Base-by-base conservation (phyloP, 805 yeast genomes). In the Ogataea glucozyma region DNA sequence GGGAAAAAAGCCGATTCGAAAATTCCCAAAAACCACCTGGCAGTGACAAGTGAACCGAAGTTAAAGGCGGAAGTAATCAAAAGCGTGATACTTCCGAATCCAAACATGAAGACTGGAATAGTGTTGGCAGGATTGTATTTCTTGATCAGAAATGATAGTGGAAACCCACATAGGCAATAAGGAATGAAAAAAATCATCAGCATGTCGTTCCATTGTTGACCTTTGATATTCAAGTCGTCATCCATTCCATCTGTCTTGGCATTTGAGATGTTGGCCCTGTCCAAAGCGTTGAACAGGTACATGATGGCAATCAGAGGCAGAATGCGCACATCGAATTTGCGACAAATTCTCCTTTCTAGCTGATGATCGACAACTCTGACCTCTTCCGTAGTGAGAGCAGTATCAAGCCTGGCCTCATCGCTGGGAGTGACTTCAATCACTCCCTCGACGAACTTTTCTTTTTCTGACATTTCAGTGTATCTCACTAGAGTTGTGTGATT, bases 181-280 rank as follows among this genome's bases (percentile, higher is more conserved):
- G 77, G 76, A 38, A 70, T 55, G 43, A 69, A 72, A 50, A 72
- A 73, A 12, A 73, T 66, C 3, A 76, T 69, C 18, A 74, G 60
- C 65, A 72, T 65, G 24, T 66, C 52, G 51, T 72, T 73, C 73
- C 75, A 75, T 43, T 72, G 63, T 22, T 64, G 60, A 17, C 72
- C 74, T 4, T 51, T 51, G 35, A 75, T 66, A 24, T 65, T 65
- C 14, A 75, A 53, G 47, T 74, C 76, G 4, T 43, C 49, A 20
- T 66, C 74, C 36, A 75, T 53, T 23, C 73, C 73, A 45, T 72
- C 71, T 1, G 76, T 72, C 49, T 72, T 72, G 13, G 79, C 79
- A 53, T 74, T 73, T 12, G 73, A 66, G 35, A 74, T 72, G 48
- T 75, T 74, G 12, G 76, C 75, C 47, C 70, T 71, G 52, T 75